These are phyloP conservation scores for Blastobotrys serpentis DNA, from an alignment of 1,139 yeast genomes.

Conservation along the genomic window DNA sequence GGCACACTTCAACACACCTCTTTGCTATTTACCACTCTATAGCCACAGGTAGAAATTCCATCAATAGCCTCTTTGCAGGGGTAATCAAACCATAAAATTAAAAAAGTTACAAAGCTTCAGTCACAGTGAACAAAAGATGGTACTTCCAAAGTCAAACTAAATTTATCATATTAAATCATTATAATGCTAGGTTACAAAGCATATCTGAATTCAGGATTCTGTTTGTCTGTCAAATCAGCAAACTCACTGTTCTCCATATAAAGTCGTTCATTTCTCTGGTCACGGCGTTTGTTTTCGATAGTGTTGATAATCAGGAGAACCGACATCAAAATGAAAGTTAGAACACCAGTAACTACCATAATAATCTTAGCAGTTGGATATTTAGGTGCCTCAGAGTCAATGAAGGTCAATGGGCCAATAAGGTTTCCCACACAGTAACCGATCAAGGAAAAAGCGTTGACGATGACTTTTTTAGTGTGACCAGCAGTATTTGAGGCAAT, in stretches of 20 bases:
- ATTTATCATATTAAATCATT: no score
- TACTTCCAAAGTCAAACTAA: no score
- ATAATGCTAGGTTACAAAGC: no score
- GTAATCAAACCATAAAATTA: no score
- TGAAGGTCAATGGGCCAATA: conserved; percentile 59
- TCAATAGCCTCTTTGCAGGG: no score
- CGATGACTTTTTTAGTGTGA: conserved; percentile 55
- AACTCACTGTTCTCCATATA: conserved; percentile 47
- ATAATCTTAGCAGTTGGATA: conserved; percentile 47
- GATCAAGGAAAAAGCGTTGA: conserved; percentile 46
- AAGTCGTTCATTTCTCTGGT: conserved; percentile 27
- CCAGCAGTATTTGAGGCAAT: conserved; percentile 60
- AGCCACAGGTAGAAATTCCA: no score
- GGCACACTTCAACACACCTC: no score
- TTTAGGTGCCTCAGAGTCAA: conserved; percentile 49
- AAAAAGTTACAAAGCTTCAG: no score
- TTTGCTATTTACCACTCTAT: no score
- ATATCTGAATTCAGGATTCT: conserved; percentile 51
- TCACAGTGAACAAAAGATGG: no score
- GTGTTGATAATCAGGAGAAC: conserved; percentile 35
- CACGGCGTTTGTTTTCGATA: conserved; percentile 40
- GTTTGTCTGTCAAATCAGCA: conserved; percentile 65
- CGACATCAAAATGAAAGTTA: background rate
- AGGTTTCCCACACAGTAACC: conserved; percentile 62
- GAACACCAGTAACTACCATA: conserved; percentile 6